Evolutionary conservation across 371 early-diverging fungal species (phyloP).

Genomic region (Lichtheimia ramosa): DNA sequence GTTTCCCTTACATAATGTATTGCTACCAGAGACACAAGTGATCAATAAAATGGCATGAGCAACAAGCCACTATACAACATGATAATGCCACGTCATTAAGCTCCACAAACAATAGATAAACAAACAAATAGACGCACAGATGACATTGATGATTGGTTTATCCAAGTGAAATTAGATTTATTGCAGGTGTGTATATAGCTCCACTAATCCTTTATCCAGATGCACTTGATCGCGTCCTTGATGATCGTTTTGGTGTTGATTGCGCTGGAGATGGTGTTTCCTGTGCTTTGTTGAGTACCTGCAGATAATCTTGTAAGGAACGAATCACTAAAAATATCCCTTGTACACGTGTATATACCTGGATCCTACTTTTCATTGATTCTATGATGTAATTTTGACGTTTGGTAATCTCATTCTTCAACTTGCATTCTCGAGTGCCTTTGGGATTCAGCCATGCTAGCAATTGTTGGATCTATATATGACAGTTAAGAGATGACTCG

Average conservation of each 20-base stretch:
- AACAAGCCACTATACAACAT: no score
- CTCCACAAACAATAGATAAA: no score
- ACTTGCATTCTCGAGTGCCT: slow-evolving; percentile 42
- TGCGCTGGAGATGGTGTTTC: background rate
- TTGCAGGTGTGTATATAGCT: background rate
- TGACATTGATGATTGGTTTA: no score
- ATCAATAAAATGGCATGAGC: no score
- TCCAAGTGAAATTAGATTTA: no score
- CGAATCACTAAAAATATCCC: background rate
- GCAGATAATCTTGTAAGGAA: background rate
- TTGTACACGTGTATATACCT: slow-evolving; percentile 10
- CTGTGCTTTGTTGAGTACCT: background rate
- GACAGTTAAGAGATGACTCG: background rate
- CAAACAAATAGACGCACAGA: no score
- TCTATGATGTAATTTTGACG: slow-evolving; percentile 36
- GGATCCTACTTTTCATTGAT: slow-evolving; percentile 38
- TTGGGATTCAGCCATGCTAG: slow-evolving; percentile 49
- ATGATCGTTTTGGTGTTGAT: background rate
- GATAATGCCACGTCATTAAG: no score
- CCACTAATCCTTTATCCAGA: background rate
- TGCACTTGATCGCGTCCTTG: background rate
- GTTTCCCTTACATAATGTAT: no score
- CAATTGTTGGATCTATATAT: slow-evolving; percentile 38
- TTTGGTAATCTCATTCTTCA: slow-evolving; percentile 27
- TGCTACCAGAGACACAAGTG: no score